Conservation (phyloP, 257 asterid species). For the Solanum neorickii region DNA sequence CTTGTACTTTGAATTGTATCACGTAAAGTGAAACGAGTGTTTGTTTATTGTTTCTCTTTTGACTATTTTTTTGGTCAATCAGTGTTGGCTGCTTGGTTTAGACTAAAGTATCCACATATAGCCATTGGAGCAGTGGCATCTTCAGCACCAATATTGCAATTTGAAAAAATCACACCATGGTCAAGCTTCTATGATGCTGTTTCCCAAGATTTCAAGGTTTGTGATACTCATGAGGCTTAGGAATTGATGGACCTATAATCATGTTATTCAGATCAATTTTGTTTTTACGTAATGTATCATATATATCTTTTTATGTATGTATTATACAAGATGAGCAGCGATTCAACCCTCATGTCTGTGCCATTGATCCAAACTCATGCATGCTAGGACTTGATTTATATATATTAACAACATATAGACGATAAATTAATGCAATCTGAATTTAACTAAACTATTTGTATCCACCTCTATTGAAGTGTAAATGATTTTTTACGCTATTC, state of each 20-base stretch:
- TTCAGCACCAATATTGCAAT: conserved; percentile 77
- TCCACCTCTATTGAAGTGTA: neutral
- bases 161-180: conserved; percentile 72
- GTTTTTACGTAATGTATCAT: neutral
- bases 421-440: neutral
- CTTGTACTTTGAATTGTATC: neutral
- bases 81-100: conserved; percentile 90
- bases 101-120: conserved; percentile 65
- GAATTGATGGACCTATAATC: neutral
- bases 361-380: neutral
- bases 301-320: neutral
- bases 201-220: conserved; percentile 75
- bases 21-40: neutral
- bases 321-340: neutral
- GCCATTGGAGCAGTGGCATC: conserved; percentile 86
- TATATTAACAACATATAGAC: neutral
- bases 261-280: neutral
- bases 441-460: neutral
- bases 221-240: neutral
- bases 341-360: neutral
- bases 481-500: neutral
- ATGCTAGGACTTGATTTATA: neutral
- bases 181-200: conserved; percentile 78
- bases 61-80: neutral
- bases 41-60: neutral